phyloP scores from a whole-genome alignment of 306 rosid species.

The Vigna hirtella region DNA sequence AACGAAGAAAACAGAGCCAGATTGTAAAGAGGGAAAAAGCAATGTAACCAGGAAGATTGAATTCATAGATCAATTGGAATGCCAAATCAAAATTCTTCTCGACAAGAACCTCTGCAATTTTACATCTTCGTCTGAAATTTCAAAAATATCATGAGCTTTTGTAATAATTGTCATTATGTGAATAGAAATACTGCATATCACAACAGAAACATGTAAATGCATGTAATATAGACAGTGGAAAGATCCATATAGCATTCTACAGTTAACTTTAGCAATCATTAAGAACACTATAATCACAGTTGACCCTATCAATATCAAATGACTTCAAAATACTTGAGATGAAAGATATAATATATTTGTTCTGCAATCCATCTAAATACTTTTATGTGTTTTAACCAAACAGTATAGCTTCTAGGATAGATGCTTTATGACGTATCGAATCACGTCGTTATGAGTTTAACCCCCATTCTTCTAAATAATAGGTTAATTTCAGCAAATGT shows the following conservation, averaged over 20 bases:
- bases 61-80: conserved; percentile 92
- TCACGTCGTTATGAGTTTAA: neutral
- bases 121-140: conserved; percentile 84
- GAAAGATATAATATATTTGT: neutral
- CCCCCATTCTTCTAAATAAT: conserved; percentile 21
- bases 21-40: conserved; percentile 29
- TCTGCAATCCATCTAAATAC: conserved; percentile 4
- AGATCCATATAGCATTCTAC: conserved; percentile 6
- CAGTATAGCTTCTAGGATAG: conserved; percentile 18
- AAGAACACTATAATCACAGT: conserved; percentile 33
- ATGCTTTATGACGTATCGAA: neutral
- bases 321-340: conserved; percentile 23
- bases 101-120: conserved; percentile 93
- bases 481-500: neutral
- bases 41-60: conserved; percentile 82
- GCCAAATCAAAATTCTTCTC: conserved; percentile 97
- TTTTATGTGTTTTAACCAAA: conserved; percentile 15
- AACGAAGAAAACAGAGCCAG: conserved; percentile 8
- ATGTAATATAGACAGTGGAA: conserved; percentile 16
- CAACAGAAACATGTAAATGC: conserved; percentile 33
- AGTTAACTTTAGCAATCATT: conserved; percentile 17
- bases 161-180: conserved; percentile 33
- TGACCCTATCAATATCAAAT: conserved; percentile 33
- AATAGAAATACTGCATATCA: conserved; percentile 28
- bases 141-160: conserved; percentile 40